phyloP scores from a whole-genome alignment of 148 eudicot species.

The Vaccinium corymbosum region DNA sequence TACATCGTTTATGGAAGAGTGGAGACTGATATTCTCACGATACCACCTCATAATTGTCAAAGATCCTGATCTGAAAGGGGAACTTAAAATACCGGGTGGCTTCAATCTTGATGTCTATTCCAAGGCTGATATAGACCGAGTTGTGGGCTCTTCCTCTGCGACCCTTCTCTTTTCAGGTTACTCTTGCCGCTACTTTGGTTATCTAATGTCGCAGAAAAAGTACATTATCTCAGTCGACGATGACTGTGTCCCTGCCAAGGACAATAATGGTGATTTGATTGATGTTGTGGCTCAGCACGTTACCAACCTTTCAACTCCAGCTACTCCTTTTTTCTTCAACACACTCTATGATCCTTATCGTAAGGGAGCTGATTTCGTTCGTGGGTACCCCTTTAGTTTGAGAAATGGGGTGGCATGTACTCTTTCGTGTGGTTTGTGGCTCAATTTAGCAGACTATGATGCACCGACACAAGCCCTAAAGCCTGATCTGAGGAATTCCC shows the following conservation, averaged over 20 bases:
- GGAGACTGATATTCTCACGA: conserved; percentile 69
- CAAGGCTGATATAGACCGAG: conserved; percentile 59
- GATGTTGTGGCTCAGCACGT: conserved; percentile 78
- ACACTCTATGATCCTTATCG: conserved; percentile 87
- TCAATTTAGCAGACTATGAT: conserved; percentile 86
- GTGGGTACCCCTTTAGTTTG: conserved; percentile 93
- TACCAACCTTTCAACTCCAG: conserved; percentile 74
- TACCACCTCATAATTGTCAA: conserved; percentile 80
- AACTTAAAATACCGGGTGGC: conserved; percentile 67
- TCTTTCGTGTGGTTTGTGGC: conserved; percentile 89
- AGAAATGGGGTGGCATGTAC: conserved; percentile 75
- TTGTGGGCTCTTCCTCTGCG: conserved; percentile 44
- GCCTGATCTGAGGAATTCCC: conserved; percentile 54
- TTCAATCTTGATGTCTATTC: conserved; percentile 56
- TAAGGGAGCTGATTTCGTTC: conserved; percentile 87
- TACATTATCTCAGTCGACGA: conserved; percentile 79
- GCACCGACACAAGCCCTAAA: conserved; percentile 97
- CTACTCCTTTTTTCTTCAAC: conserved; percentile 93
- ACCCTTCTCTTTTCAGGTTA: conserved; percentile 72
- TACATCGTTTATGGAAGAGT: conserved; percentile 78
- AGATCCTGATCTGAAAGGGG: conserved; percentile 74
- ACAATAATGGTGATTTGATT: conserved; percentile 48
- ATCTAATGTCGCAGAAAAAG: conserved; percentile 74
- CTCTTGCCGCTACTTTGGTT: conserved; percentile 94
- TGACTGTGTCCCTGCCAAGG: conserved; percentile 83